Percentiles rank a stretch among this genome's conserved stretches.
phyloP scores from a whole-genome alignment of 179 eudicot genomes.

The Silene noctiflora region DNA sequence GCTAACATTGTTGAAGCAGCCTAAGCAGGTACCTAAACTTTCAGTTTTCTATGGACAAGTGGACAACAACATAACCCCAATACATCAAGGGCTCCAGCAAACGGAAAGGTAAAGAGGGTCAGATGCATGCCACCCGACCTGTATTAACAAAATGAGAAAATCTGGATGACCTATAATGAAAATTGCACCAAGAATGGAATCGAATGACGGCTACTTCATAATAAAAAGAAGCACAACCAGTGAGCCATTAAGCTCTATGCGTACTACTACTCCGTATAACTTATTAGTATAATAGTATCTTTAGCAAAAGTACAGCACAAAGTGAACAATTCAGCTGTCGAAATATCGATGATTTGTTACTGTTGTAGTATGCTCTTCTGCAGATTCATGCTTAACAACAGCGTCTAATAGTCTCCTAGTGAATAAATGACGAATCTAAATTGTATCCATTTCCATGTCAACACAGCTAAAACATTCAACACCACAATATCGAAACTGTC shows the following conservation, averaged over 20 bases:
- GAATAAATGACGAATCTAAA: neutral
- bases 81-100: neutral
- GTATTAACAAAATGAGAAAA: too few relatives aligned
- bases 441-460: neutral
- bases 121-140: too few relatives aligned
- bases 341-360: neutral
- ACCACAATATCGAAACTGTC: neutral
- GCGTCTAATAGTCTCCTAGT: neutral
- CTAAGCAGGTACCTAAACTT: neutral
- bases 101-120: too few relatives aligned
- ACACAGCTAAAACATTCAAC: neutral
- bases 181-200: neutral
- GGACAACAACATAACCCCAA: neutral
- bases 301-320: too few relatives aligned
- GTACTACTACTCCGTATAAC: too few relatives aligned
- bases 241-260: too few relatives aligned
- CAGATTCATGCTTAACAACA: neutral
- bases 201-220: too few relatives aligned
- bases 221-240: too few relatives aligned
- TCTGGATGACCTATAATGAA: neutral
- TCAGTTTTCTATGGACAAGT: neutral
- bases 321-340: neutral
- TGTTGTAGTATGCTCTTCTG: neutral
- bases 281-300: too few relatives aligned
- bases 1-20: neutral